Evolutionary conservation across 2,329 filamentous ascomycete species (phyloP).

Genomic region (Sclerotinia trifoliorum): DNA sequence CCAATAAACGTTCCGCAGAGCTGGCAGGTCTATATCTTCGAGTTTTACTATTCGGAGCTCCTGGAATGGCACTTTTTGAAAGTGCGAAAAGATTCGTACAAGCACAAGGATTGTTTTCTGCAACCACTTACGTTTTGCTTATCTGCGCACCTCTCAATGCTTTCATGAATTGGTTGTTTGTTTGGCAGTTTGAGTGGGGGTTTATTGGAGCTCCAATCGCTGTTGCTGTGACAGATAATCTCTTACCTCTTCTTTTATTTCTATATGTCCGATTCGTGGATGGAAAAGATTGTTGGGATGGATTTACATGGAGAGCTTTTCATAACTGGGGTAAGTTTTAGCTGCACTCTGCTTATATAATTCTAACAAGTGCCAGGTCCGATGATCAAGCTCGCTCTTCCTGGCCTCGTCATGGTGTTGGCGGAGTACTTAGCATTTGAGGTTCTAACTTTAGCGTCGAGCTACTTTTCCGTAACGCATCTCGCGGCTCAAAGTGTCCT

Average conservation of each 20-base stretch:
- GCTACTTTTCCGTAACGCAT: slow-evolving; percentile 73
- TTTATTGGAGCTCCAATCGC: slow-evolving; percentile 81
- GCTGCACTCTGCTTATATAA: background rate
- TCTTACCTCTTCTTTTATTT: slow-evolving; percentile 71
- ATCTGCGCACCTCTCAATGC: slow-evolving; percentile 75
- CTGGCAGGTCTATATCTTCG: slow-evolving; percentile 74
- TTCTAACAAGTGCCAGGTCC: slow-evolving; percentile 46
- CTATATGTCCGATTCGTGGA: slow-evolving; percentile 71
- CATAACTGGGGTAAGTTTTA: slow-evolving; percentile 61
- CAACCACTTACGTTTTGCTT: slow-evolving; percentile 73
- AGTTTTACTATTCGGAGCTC: slow-evolving; percentile 67
- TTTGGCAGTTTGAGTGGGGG: slow-evolving; percentile 67
- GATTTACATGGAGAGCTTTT: slow-evolving; percentile 68
- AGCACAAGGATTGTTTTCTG: slow-evolving; percentile 78
- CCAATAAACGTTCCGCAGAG: slow-evolving; percentile 66
- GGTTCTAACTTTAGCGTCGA: slow-evolving; percentile 78
- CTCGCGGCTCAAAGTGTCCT: slow-evolving; percentile 88
- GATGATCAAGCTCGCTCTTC: slow-evolving; percentile 84
- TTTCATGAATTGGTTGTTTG: slow-evolving; percentile 75
- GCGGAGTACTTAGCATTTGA: slow-evolving; percentile 94
- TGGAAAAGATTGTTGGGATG: slow-evolving; percentile 77
- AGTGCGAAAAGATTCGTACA: slow-evolving; percentile 77
- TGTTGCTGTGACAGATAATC: slow-evolving; percentile 70
- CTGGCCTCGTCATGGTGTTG: slow-evolving; percentile 90
- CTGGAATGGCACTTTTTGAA: slow-evolving; percentile 75